Evolutionary conservation across 106 monocot genomes (phyloP).

Genomic region (Dendrobium nobile): DNA sequence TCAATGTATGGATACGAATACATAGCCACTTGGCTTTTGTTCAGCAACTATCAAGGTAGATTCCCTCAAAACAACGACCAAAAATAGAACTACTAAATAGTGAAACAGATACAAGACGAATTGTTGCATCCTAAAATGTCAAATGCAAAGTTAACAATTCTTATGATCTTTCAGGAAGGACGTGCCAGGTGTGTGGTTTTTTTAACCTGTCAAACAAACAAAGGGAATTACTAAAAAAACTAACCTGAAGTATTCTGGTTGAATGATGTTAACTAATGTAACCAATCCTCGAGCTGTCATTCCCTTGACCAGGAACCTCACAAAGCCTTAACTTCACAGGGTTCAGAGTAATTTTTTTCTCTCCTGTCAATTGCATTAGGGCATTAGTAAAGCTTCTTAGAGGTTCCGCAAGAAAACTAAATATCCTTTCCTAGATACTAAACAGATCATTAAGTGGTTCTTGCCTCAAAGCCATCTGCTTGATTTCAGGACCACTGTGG

Average conservation of each 20-base stretch:
- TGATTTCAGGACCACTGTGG: conserved; percentile 57
- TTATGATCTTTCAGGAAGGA: background rate
- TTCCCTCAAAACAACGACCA: too few species aligned
- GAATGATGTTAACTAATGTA: conserved; percentile 90
- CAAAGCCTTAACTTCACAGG: conserved; percentile 87
- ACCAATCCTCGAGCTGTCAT: conserved; percentile 57
- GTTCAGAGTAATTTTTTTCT: conserved; percentile 71
- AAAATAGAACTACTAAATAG: too few species aligned
- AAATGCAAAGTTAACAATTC: background rate
- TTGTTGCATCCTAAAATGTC: too few species aligned
- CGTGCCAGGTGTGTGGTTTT: background rate
- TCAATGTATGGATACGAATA: too few species aligned
- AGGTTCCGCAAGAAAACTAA: background rate
- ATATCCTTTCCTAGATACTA: background rate
- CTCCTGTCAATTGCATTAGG: conserved; percentile 36
- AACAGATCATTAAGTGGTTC: conserved; percentile 1
- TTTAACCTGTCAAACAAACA: background rate
- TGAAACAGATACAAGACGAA: too few species aligned
- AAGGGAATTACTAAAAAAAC: conserved; percentile 1
- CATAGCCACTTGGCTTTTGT: too few species aligned
- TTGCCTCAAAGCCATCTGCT: conserved; percentile 63
- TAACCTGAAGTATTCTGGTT: conserved; percentile 96
- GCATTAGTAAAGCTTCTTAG: background rate
- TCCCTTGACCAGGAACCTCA: conserved; percentile 59
- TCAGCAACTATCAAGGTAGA: too few species aligned